Base-by-base conservation (phyloP, 345 rosid genomes). In the Eucalyptus sideroxylon region DNA sequence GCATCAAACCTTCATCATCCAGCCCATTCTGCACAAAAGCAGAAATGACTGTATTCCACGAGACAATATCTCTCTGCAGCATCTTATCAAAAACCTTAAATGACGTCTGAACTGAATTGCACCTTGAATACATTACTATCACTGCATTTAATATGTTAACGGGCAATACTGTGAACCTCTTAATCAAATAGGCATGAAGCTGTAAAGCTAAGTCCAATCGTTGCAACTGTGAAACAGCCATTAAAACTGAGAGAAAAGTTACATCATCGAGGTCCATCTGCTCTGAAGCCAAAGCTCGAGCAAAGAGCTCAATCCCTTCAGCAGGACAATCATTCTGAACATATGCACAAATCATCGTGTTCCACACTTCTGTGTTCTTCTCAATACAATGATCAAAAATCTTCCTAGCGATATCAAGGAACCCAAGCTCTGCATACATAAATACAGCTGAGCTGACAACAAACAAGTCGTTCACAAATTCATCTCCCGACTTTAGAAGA, bases 31-130 rank as follows among this genome's bases (percentile, higher is more conserved):
- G 98, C 82, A 96, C 93, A 90, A 96, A 95, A 50, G 97, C 96
- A 77, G 99, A 95, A 90, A 96, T 93, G 94, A 96, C 94, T 45
- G 98, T 96, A 90, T 96, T 97, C 99, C 99, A 97, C 21, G 97
- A 95, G 59, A 96, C 94, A 90, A 92, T 92, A 93, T 97, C 98
- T 92, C 98, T 94, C 88, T 94, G 94, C 69, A 87, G 90, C 99
- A 97, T 96, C 88, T 94, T 92, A 55, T 92, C 93, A 62, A 95
- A 97, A 89, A 96, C 93, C 90, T 92, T 86, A 89, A 96, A 96
- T 56, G 98, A 93, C 69, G 91, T 87, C 89, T 95, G 91, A 85
- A 97, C 89, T 89, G 95, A 92, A 88, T 93, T 94, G 91, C 98
- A 97, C 91, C 98, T 94, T 37, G 99, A 96, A 90, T 96, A 97